Base-by-base conservation (phyloP, 148 eudicot genomes). In the Polygonum aviculare region DNA sequence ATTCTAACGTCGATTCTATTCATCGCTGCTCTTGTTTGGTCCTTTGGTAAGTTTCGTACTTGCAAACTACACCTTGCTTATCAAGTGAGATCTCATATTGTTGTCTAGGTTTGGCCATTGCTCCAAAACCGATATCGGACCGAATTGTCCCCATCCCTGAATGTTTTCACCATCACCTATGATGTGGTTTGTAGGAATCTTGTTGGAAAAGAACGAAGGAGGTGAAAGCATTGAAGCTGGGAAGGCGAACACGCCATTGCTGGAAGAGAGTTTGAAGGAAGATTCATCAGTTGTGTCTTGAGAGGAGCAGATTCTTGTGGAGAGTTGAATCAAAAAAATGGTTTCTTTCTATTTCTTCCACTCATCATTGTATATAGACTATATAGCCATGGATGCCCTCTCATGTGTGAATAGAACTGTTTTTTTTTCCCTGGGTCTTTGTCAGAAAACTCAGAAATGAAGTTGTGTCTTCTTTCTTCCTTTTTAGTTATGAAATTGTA, bases 1-100 rank as follows among this genome's bases (percentile, higher is more conserved):
- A 84, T 84, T 63, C 80, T 95, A 76, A 92, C 99, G 8, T 80
- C 93, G 2, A 73, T 95, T 81, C 82, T 95, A 35, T 95, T 95
- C 78, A 62, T 95, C 70, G 96, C 99, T n/a, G 89, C 99, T 73
- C 80, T 51, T 31, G 82, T 93, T 77, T 95, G 97, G 97, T 90
- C 83, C 40, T 81, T 84, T 75, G 99, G 99, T 95, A 84, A 78
- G 41, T 11, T 57, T 9, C 72, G 40, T 39, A 45, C 22, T 11
- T 10, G 21, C 22, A 49, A 31, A 35, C 40, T 18, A 1, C 15
- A 26, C 59, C 3, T 18, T 74, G 19, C 49, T 18, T 31, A 35
- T 69, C 45, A 36, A 14, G 14, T 35, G 72, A 35, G 19, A 69
- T 69, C 4, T 69, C 45, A 14, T 35, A 69, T 44, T 6, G 47